These are phyloP conservation scores for Aquilaria sinensis DNA, from an alignment of 345 rosid species.

Conservation along the genomic window DNA sequence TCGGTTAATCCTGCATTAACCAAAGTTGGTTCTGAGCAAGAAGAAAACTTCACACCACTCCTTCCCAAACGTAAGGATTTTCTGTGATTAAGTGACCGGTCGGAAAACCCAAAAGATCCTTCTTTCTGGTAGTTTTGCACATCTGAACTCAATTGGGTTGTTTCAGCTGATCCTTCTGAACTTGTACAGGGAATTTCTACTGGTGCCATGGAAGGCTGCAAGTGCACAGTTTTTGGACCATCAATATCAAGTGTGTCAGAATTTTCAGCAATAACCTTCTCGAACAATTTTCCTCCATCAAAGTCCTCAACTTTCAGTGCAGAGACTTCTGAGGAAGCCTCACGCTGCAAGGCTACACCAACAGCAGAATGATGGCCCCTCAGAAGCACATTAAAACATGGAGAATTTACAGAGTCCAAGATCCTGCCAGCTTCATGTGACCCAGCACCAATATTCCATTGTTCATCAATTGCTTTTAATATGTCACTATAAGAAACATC, in stretches of 20 bases:
- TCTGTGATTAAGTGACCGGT: constrained; percentile 22
- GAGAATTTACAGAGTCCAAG: constrained; percentile 30
- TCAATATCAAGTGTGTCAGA: constrained; percentile 26
- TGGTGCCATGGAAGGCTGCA: constrained; percentile 26
- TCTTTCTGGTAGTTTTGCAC: constrained; percentile 34
- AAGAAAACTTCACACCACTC: constrained; percentile 22
- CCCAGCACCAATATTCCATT: constrained; percentile 47
- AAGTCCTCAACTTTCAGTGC: constrained; percentile 21
- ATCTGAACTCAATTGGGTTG: constrained; percentile 36
- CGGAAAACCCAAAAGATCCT: constrained; percentile 21
- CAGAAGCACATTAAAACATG: constrained; percentile 18
- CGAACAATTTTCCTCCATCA: constrained; percentile 32
- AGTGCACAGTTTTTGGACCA: constrained; percentile 22
- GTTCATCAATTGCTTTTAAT: constrained; percentile 51
- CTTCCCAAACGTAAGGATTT: constrained; percentile 14
- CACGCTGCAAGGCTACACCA: constrained; percentile 10
- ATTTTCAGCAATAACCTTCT: constrained; percentile 28
- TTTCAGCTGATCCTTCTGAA: constrained; percentile 64
- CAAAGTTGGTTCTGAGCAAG: constrained; percentile 22
- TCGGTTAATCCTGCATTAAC: constrained; percentile 25
- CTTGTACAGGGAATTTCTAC: constrained; percentile 32
- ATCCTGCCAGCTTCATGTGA: constrained; percentile 29
- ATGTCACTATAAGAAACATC: constrained; percentile 39
- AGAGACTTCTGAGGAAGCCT: constrained; percentile 23
- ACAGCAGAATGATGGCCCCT: constrained; percentile 27